phyloP scores from a whole-genome alignment of 306 rosid genomes.

The Pyrus betulifolia region DNA sequence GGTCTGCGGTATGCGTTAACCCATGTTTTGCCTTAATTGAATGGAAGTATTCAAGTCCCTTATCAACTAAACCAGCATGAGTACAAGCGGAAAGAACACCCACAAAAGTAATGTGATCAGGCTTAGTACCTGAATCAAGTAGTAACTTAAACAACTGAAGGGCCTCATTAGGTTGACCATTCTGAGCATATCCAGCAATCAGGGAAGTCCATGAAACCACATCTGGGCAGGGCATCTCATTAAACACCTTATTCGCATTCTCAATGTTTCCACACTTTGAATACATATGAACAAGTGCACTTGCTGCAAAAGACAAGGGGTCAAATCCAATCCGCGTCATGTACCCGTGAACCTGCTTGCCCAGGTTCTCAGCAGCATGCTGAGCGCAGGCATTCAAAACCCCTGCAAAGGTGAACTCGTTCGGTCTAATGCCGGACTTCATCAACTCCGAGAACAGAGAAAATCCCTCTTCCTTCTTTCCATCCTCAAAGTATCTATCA shows the following conservation, averaged over 20 bases:
- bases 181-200: constrained; percentile 60
- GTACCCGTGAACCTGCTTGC: constrained; percentile 57
- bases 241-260: constrained; percentile 45
- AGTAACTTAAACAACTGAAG: constrained; percentile 49
- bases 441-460: constrained; percentile 42
- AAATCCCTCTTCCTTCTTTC: constrained; percentile 57
- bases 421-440: constrained; percentile 37
- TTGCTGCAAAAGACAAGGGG: constrained; percentile 43
- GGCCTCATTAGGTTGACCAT: constrained; percentile 48
- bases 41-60: constrained; percentile 52
- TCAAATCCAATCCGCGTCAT: constrained; percentile 48
- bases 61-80: constrained; percentile 57
- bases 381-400: constrained; percentile 62
- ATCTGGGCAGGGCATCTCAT: constrained; percentile 44
- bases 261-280: constrained; percentile 56
- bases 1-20: constrained; percentile 46
- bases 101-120: constrained; percentile 52
- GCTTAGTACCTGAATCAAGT: constrained; percentile 48
- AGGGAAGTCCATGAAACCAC: constrained; percentile 68
- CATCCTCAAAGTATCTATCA: constrained; percentile 52
- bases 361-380: constrained; percentile 38
- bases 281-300: constrained; percentile 61
- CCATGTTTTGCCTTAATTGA: constrained; percentile 52
- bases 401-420: constrained; percentile 60
- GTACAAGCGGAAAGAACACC: constrained; percentile 69